Conservation (phyloP, 2,329 filamentous ascomycete species). For the Exophiala sp. region DNA sequence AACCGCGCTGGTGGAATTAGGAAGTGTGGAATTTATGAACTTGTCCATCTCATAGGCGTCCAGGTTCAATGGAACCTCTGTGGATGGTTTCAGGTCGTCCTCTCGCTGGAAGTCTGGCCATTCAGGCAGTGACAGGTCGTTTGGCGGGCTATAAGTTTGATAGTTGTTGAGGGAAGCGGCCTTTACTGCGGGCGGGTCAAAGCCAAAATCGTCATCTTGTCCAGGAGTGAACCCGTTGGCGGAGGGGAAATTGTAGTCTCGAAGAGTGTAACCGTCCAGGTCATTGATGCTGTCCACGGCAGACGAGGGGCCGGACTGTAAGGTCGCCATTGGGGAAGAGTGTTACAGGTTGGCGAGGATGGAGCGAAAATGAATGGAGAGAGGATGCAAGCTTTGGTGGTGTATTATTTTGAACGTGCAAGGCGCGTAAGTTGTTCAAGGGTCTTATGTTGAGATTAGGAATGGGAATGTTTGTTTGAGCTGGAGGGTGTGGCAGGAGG, state of each 20-base stretch:
- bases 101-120: slow-evolving; percentile 25
- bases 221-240: slow-evolving; percentile 3
- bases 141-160: slow-evolving; percentile 25
- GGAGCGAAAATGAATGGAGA: neutral
- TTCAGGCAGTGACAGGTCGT: slow-evolving; percentile 18
- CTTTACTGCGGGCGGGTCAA: slow-evolving; percentile 24
- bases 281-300: slow-evolving; percentile 23
- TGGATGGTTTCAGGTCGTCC: slow-evolving; percentile 19
- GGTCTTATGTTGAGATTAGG: neutral
- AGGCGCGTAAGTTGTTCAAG: neutral
- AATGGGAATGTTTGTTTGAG: slow-evolving; percentile 2
- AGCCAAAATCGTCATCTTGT: slow-evolving; percentile 27
- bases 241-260: slow-evolving; percentile 20
- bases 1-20: slow-evolving; percentile 20
- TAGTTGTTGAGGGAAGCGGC: slow-evolving; percentile 14
- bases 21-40: slow-evolving; percentile 18
- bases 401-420: no score
- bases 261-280: slow-evolving; percentile 24
- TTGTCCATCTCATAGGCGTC: slow-evolving; percentile 23
- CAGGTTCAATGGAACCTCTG: slow-evolving; percentile 6
- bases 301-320: slow-evolving; percentile 16
- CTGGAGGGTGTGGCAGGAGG: neutral
- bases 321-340: slow-evolving; percentile 8
- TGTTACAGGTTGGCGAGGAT: neutral
- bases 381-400: neutral